Base-by-base conservation (phyloP, 192 early-diverging fungal genomes). In the Backusella parvicylindrica region DNA sequence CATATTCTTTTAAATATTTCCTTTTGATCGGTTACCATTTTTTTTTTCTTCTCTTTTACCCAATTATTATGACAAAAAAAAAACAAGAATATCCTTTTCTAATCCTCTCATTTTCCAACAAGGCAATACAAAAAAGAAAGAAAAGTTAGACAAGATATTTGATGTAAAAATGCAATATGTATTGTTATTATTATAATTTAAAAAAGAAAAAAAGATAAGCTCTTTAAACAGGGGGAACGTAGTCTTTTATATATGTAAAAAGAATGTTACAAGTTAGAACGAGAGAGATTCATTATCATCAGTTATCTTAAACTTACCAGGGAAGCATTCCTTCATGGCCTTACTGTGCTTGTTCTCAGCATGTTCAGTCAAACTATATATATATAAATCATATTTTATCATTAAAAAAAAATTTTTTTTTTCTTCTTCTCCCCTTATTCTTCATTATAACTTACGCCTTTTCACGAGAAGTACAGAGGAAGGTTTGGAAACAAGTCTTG, bases 281-380 rank as follows among this genome's bases (percentile, higher is more conserved):
- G 16, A 47, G n/a, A n/a, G 43, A 4, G 43, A 47, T n/a, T 18
- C 43, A 18, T 47, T n/a, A 47, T 21, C 40, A 41, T 41, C 6
- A n/a, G n/a, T 6, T 15, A 47, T 47, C 43, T 15, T 41, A 5
- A 41, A 65, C 72, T 63, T 79, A 79, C 82, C 87, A n/a, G 92
- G 92, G 83, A 96, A 95, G 77, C 94, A 96, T 2, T 92, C 91
- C 70, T 86, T 79, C 43, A 95, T 70, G 9, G 86, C 83, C 83
- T 95, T 95, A 76, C 84, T 79, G 71, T 94, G 91, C 82, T 92
- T 92, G 85, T 92, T 91, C 21, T 83, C 89, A 67, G 92, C 84
- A 78, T 96, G 95, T 75, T 93, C 88, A 41, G 80, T 79, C 32
- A 92, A 85, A 68, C 86, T 87, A 79, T 36, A 37, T 16, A n/a